Evolutionary conservation across 495 filamentous ascomycete genomes (phyloP).

Genomic region (Haplographium delicatum): DNA sequence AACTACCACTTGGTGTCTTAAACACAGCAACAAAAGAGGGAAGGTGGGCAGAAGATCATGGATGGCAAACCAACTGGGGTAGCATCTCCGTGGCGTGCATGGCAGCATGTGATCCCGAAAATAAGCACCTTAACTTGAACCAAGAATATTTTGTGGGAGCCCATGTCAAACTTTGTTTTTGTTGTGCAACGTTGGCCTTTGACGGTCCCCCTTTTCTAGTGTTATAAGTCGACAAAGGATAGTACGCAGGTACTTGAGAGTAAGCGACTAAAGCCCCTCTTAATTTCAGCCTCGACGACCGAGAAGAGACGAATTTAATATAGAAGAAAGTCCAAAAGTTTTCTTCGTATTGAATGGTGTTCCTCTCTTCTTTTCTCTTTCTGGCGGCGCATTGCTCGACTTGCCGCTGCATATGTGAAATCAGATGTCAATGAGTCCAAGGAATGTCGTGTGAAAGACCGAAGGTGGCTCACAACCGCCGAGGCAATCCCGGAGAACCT

Average conservation of each 20-base stretch:
- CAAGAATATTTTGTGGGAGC: not conserved
- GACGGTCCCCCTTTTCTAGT: too few relatives aligned
- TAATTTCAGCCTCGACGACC: too few relatives aligned
- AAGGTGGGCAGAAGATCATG: not conserved
- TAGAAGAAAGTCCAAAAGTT: not conserved
- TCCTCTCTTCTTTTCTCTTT: not conserved
- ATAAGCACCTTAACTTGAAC: not conserved
- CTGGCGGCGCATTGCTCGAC: not conserved
- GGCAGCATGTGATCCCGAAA: conserved; percentile 6
- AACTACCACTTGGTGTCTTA: not conserved
- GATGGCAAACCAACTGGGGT: conserved; percentile 19
- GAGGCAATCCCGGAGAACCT: not conserved
- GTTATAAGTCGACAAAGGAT: too few relatives aligned
- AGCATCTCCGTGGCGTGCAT: conserved; percentile 9
- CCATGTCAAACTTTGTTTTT: too few relatives aligned
- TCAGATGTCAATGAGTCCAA: not conserved
- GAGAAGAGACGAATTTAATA: too few relatives aligned
- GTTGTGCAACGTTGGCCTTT: too few relatives aligned
- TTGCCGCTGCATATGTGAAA: not conserved
- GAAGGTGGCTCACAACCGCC: not conserved
- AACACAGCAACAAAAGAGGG: not conserved
- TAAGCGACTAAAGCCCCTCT: too few relatives aligned
- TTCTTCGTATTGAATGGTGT: not conserved
- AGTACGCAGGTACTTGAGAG: too few relatives aligned
- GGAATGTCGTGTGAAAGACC: too few relatives aligned